Evolutionary conservation across 1,284 basidiomycete genomes (phyloP), one percentile per base, ranked within the genome.

Genomic region (Leccinum subrobustum): DNA sequence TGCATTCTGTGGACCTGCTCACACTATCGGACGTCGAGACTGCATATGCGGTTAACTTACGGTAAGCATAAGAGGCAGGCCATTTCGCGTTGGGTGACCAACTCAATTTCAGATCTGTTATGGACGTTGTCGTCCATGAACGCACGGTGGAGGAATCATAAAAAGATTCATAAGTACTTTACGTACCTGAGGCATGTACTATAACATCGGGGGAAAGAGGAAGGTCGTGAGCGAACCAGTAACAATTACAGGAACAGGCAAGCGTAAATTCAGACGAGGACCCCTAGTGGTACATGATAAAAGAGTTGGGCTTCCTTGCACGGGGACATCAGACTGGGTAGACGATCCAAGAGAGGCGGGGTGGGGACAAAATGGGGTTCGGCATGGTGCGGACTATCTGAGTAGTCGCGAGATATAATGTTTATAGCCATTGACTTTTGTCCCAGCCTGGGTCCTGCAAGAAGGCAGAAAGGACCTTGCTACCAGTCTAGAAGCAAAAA

Each of bases 381-480:
- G 53, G 23, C 25, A 57, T 53, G 52, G 18, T 27, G 53, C 9
- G 33, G 39, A 53, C 27, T 42, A 7, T 53, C 25, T 56, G 20
- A n/a, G 48, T 31, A 56, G 50, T 52, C 12, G 39, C 23, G n/a
- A 58, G 31, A 50, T n/a, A 47, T n/a, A 12, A n/a, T 37, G 16
- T 20, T 83, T 74, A 91, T 60, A 84, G 73, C 90, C 89, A 92
- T 70, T 91, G 88, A 2, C 82, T 65, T 75, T 85, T 91, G 64
- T 93, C 91, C 92, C 92, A 93, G 63, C 83, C 83, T 48, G 92
- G 91, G 74, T 94, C 91, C 78, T 99, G 96, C 52, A 99, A 79
- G 79, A 99, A 99, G 6, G 96, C 96, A 66, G 94, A 96, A 16
- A 99, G 81, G 6, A 98, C 95, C 75, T 98, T 98, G 78, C 93